A percentile compares a stretch with the other conserved stretches of the same genome.
Conservation (phyloP, 768 basidiomycete genomes). For the Tubosaeta sp. region DNA sequence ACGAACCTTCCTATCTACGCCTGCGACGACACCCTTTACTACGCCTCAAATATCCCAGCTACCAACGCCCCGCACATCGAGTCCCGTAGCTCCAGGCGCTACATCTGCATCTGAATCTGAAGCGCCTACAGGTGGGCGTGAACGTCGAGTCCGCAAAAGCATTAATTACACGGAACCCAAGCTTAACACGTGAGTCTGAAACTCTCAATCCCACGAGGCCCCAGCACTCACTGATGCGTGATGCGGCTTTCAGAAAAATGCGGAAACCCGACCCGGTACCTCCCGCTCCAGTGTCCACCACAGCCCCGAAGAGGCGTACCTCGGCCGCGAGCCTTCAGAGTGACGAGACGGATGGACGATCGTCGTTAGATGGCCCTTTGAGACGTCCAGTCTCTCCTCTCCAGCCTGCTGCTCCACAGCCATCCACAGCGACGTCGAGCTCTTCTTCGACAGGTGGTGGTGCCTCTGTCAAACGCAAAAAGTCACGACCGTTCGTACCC, state of each 20-base stretch:
- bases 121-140: conserved; percentile 31
- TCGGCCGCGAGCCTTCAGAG: conserved; percentile 31
- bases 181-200: conserved; percentile 68
- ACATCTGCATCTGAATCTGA: conserved; percentile 33
- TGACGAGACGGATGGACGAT: conserved; percentile 38
- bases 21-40: conserved; percentile 39
- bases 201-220: not conserved
- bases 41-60: conserved; percentile 34
- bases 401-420: conserved; percentile 32
- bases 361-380: conserved; percentile 34
- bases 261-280: conserved; percentile 69
- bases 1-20: conserved; percentile 39
- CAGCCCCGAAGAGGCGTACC: conserved; percentile 41
- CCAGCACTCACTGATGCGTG: conserved; percentile 6
- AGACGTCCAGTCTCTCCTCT: conserved; percentile 31
- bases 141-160: conserved; percentile 67
- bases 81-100: conserved; percentile 37
- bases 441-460: conserved; percentile 24
- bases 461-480: conserved; percentile 45
- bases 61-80: conserved; percentile 51
- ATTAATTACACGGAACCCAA: conserved; percentile 87
- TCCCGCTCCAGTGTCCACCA: conserved; percentile 28
- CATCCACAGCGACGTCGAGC: conserved; percentile 35
- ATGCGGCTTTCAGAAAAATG: conserved; percentile 62
- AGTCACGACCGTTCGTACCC: conserved; percentile 44